Base-by-base conservation (phyloP, 768 basidiomycete genomes). In the Amanita subjunquillea region DNA sequence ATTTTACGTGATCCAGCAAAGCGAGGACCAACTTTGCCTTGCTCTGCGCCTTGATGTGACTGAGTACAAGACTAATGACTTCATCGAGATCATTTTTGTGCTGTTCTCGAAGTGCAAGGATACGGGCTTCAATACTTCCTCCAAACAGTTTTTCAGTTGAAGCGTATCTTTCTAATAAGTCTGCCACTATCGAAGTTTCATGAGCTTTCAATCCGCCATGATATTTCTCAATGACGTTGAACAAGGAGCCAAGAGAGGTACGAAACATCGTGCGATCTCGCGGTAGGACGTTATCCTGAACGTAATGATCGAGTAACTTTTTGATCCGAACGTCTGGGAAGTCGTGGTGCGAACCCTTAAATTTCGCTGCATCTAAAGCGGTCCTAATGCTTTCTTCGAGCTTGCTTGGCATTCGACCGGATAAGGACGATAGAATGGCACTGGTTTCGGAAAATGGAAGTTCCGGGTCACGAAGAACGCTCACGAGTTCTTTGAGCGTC, bases 31-130 rank as follows among this genome's bases (percentile, higher is more conserved):
- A 77, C 64, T 90, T 92, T 58, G 83, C 82, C 73, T 98, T 98
- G 70, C 86, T 83, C 57, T 88, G 86, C 6, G 91, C 92, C 69
- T 93, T 95, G 73, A 92, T 91, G 68, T 99, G 96, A 54, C 94
- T 95, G 48, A 98, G 77, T 15, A 98, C 91, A 29, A 94, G 72
- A 43, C 76, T 76, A 43, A 87, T 84, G 32, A 90, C 96, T 54
- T 84, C 82, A 67, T 97, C 93, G 36, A 96, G 80, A 58, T 92
- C 77, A 56, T 93, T 91, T 71, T 94, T 95, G 75, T 94, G 68
- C 59, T 92, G 85, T 48, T 98, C 96, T 51, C 96, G 81, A 38
- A 99, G 79, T 48, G 83, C 78, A 54, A 98, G 75, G 47, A 98
- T 85, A 38, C 93, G 83, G 46, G 91, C 86, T 68, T 97, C 94